Evolutionary conservation across 2,329 filamentous ascomycete species (phyloP).

Genomic region (Fusarium sarcochroum): DNA sequence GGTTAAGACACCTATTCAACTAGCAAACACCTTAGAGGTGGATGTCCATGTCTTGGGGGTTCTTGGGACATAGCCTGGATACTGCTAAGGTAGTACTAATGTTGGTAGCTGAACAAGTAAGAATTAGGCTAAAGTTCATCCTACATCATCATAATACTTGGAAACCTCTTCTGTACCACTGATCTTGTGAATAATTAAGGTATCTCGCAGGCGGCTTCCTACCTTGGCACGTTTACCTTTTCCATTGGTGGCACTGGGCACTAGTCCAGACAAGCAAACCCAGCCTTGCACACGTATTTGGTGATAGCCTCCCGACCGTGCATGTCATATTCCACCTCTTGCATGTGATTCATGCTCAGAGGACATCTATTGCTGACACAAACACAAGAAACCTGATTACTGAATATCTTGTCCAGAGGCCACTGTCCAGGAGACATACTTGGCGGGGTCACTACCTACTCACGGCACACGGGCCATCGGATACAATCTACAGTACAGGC

Average conservation of each 20-base stretch:
- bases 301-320: neutral
- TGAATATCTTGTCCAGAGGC: neutral
- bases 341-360: neutral
- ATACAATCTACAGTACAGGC: neutral
- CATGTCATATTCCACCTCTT: neutral
- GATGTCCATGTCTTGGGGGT: too few species aligned
- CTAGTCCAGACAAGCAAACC: conserved; percentile 3
- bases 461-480: conserved; percentile 14
- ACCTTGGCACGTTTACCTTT: neutral
- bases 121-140: neutral
- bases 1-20: too few species aligned
- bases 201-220: neutral
- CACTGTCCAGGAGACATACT: neutral
- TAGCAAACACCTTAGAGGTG: too few species aligned
- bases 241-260: conserved; percentile 3
- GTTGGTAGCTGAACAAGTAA: neutral
- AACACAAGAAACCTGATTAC: neutral
- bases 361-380: neutral
- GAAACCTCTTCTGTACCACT: too few species aligned
- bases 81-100: too few species aligned
- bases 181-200: too few species aligned
- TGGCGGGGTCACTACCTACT: neutral
- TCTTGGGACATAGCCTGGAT: too few species aligned
- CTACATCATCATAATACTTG: neutral
- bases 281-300: conserved; percentile 13